Conservation (phyloP, 306 rosid genomes). For the Prunus mira region DNA sequence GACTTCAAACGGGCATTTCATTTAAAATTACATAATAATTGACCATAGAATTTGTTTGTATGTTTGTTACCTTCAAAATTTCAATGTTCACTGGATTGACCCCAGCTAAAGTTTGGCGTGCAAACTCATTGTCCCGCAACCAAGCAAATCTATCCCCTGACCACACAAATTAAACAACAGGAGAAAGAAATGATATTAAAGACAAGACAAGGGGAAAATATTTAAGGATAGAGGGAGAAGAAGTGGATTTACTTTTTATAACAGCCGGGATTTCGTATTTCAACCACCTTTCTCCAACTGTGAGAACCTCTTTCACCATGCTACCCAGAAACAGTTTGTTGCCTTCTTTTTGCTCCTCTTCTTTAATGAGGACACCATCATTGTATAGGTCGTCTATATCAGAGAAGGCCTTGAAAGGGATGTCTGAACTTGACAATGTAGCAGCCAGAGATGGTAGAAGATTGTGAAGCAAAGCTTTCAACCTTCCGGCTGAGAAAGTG, state of each 20-base stretch:
- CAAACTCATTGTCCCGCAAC: constrained; percentile 91
- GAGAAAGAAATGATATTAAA: constrained; percentile 4
- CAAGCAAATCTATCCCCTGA: constrained; percentile 85
- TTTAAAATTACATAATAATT: background rate
- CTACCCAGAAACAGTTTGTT: constrained; percentile 38
- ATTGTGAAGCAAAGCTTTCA: constrained; percentile 90
- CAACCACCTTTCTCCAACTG: constrained; percentile 48
- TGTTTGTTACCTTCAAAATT: constrained; percentile 63
- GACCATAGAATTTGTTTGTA: constrained; percentile 8
- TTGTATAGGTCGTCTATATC: constrained; percentile 83
- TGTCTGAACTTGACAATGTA: constrained; percentile 71
- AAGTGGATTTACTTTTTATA: constrained; percentile 49
- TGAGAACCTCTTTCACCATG: constrained; percentile 58
- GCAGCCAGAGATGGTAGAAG: constrained; percentile 81
- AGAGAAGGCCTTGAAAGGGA: constrained; percentile 75
- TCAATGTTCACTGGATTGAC: constrained; percentile 93
- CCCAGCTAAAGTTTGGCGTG: constrained; percentile 85
- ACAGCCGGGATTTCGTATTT: constrained; percentile 79
- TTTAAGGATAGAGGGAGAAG: background rate
- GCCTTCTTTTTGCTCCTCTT: constrained; percentile 42
- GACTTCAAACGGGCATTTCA: background rate
- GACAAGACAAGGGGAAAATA: background rate
- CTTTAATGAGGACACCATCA: constrained; percentile 67
- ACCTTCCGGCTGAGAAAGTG: constrained; percentile 80
- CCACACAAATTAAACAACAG: constrained; percentile 9